These are phyloP conservation scores for Xanthoconium stramineum DNA, from an alignment of 768 basidiomycete genomes.

Conservation along the genomic window DNA sequence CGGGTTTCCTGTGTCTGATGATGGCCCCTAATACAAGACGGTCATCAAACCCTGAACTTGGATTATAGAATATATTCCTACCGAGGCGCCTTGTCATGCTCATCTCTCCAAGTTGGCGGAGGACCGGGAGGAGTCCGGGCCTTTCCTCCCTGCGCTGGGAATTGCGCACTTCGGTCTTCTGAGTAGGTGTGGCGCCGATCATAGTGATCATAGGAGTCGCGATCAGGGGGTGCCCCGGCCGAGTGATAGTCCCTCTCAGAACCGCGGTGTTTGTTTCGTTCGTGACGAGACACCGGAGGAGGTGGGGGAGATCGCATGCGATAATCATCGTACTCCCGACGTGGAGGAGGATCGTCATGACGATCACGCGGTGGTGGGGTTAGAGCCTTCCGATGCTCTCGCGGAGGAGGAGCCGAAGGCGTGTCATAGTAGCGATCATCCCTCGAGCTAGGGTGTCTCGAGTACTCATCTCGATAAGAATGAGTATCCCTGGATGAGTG, in stretches of 20 bases:
- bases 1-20: constrained; percentile 34
- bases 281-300: constrained; percentile 50
- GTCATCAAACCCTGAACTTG: not conserved
- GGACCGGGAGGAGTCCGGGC: constrained; percentile 55
- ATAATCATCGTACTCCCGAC: constrained; percentile 71
- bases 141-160: constrained; percentile 48
- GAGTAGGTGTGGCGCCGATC: constrained; percentile 46
- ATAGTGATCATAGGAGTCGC: constrained; percentile 61
- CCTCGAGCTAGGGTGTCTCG: constrained; percentile 39
- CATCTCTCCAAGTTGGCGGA: constrained; percentile 54
- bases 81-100: constrained; percentile 62
- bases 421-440: constrained; percentile 61
- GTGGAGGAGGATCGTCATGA: constrained; percentile 59
- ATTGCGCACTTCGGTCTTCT: constrained; percentile 39
- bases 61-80: constrained; percentile 28
- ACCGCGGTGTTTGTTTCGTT: constrained; percentile 39
- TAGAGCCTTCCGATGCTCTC: constrained; percentile 60
- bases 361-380: constrained; percentile 66
- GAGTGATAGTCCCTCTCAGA: constrained; percentile 45
- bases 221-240: constrained; percentile 38
- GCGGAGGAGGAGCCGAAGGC: constrained; percentile 36
- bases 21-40: constrained; percentile 6
- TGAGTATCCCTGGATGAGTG: constrained; percentile 37
- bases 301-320: constrained; percentile 50
- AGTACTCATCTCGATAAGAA: constrained; percentile 56